Percentiles rank a stretch among this genome's conserved stretches.
Conservation (phyloP, 768 basidiomycete genomes). For the Dacryopinax spathularia region DNA sequence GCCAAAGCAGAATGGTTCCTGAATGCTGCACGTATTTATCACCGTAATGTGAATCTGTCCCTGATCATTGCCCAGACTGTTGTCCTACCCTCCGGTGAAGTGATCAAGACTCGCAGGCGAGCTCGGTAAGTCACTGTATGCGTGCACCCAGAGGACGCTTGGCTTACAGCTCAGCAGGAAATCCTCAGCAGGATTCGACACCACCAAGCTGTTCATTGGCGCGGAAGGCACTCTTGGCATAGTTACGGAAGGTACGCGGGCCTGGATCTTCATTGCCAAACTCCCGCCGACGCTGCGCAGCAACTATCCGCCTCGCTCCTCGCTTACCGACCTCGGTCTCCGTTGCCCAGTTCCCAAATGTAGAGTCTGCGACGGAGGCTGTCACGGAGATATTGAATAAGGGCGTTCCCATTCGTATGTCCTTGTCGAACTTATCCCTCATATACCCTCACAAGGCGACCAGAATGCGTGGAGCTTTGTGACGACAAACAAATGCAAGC, state of each 20-base stretch:
- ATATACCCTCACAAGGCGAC: neutral
- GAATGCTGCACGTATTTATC: conserved; percentile 41
- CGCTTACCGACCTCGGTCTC: conserved; percentile 71
- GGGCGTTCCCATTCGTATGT: conserved; percentile 62
- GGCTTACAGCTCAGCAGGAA: conserved; percentile 32
- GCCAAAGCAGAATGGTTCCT: conserved; percentile 81
- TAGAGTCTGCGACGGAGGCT: conserved; percentile 60
- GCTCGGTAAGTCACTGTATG: conserved; percentile 10
- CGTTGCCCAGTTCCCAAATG: conserved; percentile 72
- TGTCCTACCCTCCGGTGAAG: conserved; percentile 74
- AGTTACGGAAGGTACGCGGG: conserved; percentile 56
- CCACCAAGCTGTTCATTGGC: conserved; percentile 77
- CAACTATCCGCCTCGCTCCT: conserved; percentile 70
- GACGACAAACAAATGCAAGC: conserved; percentile 73
- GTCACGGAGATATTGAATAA: conserved; percentile 67
- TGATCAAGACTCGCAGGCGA: conserved; percentile 66
- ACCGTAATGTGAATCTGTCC: neutral
- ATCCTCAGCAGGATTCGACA: conserved; percentile 76
- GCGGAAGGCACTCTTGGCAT: conserved; percentile 83
- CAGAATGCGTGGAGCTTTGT: conserved; percentile 78
- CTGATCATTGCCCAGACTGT: conserved; percentile 44
- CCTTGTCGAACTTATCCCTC: neutral
- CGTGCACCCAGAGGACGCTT: neutral
- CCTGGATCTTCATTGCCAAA: neutral
- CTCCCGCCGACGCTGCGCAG: conserved; percentile 26